A percentile compares a stretch with the other conserved stretches of the same genome.
phyloP scores from a whole-genome alignment of 2,329 filamentous ascomycete genomes.

The Tolypocladium ophioglossoides region DNA sequence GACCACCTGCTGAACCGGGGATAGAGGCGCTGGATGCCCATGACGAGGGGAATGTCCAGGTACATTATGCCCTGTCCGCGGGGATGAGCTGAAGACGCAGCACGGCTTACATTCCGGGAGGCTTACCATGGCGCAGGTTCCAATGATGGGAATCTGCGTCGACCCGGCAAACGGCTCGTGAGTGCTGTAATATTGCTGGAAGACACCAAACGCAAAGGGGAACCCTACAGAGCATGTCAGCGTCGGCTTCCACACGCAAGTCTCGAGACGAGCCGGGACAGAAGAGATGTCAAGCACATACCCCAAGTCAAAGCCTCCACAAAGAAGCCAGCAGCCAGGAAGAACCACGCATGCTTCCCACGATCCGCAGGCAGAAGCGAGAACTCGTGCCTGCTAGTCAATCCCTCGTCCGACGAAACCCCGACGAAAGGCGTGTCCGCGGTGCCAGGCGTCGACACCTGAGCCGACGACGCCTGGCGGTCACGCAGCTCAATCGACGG shows the following conservation, averaged over 20 bases:
- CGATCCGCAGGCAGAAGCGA: conserved; percentile 18
- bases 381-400: conserved; percentile 3
- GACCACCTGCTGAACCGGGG: conserved; percentile 29
- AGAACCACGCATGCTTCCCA: conserved; percentile 23
- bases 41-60: conserved; percentile 37
- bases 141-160: conserved; percentile 49
- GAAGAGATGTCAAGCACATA: conserved; percentile 1
- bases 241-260: background rate
- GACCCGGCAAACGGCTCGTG: conserved; percentile 46
- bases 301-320: conserved; percentile 24
- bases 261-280: background rate
- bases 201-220: conserved; percentile 58
- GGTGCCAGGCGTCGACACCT: background rate
- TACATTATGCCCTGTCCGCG: conserved; percentile 40
- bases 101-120: background rate
- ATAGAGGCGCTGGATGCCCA: conserved; percentile 33
- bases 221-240: conserved; percentile 42
- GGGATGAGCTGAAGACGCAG: background rate
- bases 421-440: background rate
- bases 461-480: background rate
- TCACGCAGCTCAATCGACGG: background rate
- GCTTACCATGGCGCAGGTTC: conserved; percentile 48
- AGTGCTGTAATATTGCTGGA: conserved; percentile 57
- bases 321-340: conserved; percentile 19
- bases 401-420: background rate